phyloP scores from a whole-genome alignment of 1,284 basidiomycete species.

The Chalciporus sp. region DNA sequence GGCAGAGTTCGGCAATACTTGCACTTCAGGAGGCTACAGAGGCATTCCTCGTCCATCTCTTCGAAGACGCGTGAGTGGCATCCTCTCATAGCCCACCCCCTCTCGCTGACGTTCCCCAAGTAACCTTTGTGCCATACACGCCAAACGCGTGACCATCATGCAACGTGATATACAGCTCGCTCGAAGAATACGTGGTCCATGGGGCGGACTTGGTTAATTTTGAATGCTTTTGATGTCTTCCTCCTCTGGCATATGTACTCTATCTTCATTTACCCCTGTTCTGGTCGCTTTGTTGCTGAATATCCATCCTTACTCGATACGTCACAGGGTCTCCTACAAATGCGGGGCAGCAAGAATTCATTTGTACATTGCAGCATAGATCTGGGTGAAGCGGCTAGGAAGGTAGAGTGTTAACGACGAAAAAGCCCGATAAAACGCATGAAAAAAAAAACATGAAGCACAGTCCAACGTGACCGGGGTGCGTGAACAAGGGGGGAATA shows the following conservation, averaged over 20 bases:
- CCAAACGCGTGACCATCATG: constrained; percentile 99
- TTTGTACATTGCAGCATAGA: constrained; percentile 32
- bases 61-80: constrained; percentile 89
- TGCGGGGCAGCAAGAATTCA: constrained; percentile 20
- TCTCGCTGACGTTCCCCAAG: constrained; percentile 39
- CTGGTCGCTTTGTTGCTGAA: background rate
- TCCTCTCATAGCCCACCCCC: background rate
- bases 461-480: constrained; percentile 22
- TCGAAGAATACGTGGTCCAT: constrained; percentile 88
- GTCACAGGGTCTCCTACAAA: background rate
- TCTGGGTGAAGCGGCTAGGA: constrained; percentile 9
- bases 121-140: constrained; percentile 96
- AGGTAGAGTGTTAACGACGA: constrained; percentile 11
- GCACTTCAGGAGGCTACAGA: constrained; percentile 95
- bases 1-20: constrained; percentile 90
- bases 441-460: constrained; percentile 8
- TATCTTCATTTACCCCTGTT: background rate
- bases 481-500: constrained; percentile 5
- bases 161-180: constrained; percentile 96
- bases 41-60: constrained; percentile 91
- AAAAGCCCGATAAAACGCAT: constrained; percentile 12
- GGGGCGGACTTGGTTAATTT: constrained; percentile 55
- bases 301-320: background rate
- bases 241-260: background rate
- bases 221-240: constrained; percentile 3